These are phyloP conservation scores for Peniophora sp. DNA, from an alignment of 1,284 basidiomycete genomes.

Conservation along the genomic window DNA sequence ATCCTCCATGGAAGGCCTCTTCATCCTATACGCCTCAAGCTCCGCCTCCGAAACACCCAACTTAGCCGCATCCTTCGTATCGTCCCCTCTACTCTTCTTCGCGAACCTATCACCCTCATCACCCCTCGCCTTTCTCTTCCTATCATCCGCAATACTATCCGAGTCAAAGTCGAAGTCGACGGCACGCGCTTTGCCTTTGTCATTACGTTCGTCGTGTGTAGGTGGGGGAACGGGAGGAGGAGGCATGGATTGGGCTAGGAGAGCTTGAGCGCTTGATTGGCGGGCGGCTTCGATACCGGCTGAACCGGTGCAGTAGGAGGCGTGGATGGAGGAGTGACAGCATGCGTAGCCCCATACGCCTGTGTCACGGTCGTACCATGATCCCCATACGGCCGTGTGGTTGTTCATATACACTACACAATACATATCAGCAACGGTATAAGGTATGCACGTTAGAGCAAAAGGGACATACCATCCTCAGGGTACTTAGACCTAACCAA, in stretches of 20 bases:
- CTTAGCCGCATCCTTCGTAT: constrained; percentile 35
- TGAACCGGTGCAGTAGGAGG: constrained; percentile 90
- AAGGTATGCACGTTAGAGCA: too few species aligned
- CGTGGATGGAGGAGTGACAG: constrained; percentile 82
- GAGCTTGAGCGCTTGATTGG: constrained; percentile 61
- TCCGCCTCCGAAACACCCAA: constrained; percentile 87
- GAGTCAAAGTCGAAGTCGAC: constrained; percentile 64
- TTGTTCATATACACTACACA: constrained; percentile 82
- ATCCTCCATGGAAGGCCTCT: constrained; percentile 63
- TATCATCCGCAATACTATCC: constrained; percentile 71
- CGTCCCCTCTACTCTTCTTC: constrained; percentile 58
- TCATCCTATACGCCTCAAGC: constrained; percentile 84
- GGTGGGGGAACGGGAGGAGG: constrained; percentile 15
- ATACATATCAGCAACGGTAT: constrained; percentile 2
- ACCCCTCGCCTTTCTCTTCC: constrained; percentile 65
- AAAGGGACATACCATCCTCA: constrained; percentile 71
- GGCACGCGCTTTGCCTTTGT: constrained; percentile 70
- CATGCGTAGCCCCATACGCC: constrained; percentile 91
- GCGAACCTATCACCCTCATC: constrained; percentile 48
- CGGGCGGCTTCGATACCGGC: constrained; percentile 79
- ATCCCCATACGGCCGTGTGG: constrained; percentile 93
- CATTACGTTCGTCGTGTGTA: constrained; percentile 38
- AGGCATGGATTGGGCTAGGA: constrained; percentile 37
- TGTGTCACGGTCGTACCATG: constrained; percentile 75
- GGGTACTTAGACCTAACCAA: constrained; percentile 88